These are phyloP conservation scores for Talaromyces sp. DNA, from an alignment of 2,329 filamentous ascomycete species.

Conservation along the genomic window DNA sequence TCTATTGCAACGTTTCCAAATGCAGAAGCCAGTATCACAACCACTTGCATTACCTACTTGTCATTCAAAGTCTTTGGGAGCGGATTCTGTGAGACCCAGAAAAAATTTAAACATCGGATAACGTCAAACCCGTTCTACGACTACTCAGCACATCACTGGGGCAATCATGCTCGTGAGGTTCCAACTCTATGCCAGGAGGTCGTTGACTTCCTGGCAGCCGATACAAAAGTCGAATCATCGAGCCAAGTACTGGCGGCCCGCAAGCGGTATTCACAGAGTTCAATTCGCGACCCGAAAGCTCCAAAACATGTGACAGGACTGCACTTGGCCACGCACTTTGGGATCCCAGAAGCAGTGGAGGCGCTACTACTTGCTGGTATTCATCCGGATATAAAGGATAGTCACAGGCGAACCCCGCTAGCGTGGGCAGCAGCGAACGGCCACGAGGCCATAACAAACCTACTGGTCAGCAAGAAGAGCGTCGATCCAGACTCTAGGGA, in stretches of 20 bases:
- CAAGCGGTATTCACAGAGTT: neutral
- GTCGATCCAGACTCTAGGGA: too few species aligned
- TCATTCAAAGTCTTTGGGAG: conserved; percentile 16
- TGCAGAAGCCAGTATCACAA: conserved; percentile 13
- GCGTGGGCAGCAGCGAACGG: too few species aligned
- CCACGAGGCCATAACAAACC: too few species aligned
- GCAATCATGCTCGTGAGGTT: neutral
- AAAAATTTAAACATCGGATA: neutral
- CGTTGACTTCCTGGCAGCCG: neutral
- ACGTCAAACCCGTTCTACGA: neutral
- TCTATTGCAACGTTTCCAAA: conserved; percentile 42
- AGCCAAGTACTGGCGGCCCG: conserved; percentile 1
- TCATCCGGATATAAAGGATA: too few species aligned
- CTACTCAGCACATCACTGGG: neutral
- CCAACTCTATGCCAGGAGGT: neutral
- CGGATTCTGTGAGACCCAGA: neutral
- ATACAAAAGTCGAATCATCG: conserved; percentile 15
- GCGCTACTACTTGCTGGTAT: too few species aligned
- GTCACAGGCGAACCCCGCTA: too few species aligned
- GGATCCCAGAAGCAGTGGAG: neutral
- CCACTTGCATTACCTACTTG: conserved; percentile 18
- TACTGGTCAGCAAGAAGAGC: too few species aligned
- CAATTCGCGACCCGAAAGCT: neutral
- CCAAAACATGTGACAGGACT: neutral
- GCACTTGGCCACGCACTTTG: conserved; percentile 7